Conservation (phyloP, 345 rosid genomes). For the Aquilaria malaccensis region DNA sequence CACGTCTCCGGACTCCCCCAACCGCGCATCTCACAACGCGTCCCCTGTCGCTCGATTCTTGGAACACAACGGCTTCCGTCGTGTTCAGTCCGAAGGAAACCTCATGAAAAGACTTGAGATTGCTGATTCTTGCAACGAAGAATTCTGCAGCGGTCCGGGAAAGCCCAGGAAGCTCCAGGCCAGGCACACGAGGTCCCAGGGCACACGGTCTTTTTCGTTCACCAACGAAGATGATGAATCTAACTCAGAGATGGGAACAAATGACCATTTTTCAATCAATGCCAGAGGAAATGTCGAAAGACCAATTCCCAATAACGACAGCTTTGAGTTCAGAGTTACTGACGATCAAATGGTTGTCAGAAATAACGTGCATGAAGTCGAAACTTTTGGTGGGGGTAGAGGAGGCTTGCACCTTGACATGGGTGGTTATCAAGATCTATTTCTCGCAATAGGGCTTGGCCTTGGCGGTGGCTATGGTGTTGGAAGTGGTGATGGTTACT, state of each 20-base stretch:
- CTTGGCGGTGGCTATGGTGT: slow-evolving; percentile 13
- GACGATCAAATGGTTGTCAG: slow-evolving; percentile 7
- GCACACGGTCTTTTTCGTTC: slow-evolving; percentile 47
- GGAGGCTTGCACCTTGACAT: no score
- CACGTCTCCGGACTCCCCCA: slow-evolving; percentile 8
- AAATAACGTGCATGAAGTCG: slow-evolving; percentile 8
- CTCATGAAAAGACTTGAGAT: slow-evolving; percentile 28
- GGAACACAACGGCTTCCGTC: slow-evolving; percentile 25
- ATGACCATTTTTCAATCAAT: slow-evolving; percentile 3
- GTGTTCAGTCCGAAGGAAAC: slow-evolving; percentile 56
- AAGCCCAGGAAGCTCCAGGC: slow-evolving; percentile 16
- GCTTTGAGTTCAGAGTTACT: not conserved
- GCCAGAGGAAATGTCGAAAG: not conserved
- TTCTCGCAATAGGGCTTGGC: slow-evolving; percentile 36
- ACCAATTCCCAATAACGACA: not conserved
- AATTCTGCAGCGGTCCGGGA: not conserved
- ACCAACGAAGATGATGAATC: slow-evolving; percentile 15
- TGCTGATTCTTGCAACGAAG: slow-evolving; percentile 16
- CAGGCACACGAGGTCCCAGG: slow-evolving; percentile 29
- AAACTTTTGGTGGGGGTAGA: no score
- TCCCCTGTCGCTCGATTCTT: slow-evolving; percentile 21
- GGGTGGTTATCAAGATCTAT: slow-evolving; percentile 20
- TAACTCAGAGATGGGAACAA: slow-evolving; percentile 18
- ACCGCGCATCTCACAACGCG: slow-evolving; percentile 22
- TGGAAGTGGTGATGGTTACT: slow-evolving; percentile 20